These are phyloP conservation scores for Solanum neorickii DNA, from an alignment of 257 asterid genomes.

Conservation along the genomic window DNA sequence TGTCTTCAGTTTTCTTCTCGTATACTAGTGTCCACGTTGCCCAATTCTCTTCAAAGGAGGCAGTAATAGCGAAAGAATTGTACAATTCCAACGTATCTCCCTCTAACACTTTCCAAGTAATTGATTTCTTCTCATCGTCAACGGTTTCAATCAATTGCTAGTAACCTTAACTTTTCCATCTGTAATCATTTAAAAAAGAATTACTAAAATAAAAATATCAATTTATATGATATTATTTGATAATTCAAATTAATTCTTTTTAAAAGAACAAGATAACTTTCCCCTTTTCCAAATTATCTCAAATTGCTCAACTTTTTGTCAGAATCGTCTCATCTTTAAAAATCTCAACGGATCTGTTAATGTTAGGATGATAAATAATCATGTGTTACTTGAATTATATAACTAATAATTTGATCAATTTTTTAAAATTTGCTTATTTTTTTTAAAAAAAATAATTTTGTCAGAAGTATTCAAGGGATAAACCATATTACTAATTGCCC, in stretches of 20 bases:
- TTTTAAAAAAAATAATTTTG: no score
- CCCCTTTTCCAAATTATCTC: not conserved
- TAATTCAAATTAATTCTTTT: no score
- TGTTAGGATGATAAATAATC: not conserved
- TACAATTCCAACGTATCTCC: constrained; percentile 37
- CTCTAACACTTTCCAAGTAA: constrained; percentile 20
- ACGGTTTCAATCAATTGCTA: constrained; percentile 21
- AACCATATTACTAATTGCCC: not conserved
- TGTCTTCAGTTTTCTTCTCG: constrained; percentile 19
- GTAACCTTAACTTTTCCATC: constrained; percentile 26
- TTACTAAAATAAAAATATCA: not conserved
- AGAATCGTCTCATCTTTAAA: no score
- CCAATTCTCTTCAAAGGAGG: constrained; percentile 14
- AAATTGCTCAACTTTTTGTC: not conserved
- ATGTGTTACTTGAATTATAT: not conserved
- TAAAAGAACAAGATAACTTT: no score
- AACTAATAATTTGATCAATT: no score
- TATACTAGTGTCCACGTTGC: constrained; percentile 27
- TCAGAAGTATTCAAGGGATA: no score
- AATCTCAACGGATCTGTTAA: not conserved
- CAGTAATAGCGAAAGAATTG: constrained; percentile 18
- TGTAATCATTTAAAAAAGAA: not conserved
- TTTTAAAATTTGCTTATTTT: no score
- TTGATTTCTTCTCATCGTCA: constrained; percentile 23
- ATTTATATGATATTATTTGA: not conserved